A percentile compares a stretch with the other conserved stretches of the same genome.
Evolutionary conservation across 2,329 filamentous ascomycete species (phyloP).

Genomic region (Bertia moriformis): DNA sequence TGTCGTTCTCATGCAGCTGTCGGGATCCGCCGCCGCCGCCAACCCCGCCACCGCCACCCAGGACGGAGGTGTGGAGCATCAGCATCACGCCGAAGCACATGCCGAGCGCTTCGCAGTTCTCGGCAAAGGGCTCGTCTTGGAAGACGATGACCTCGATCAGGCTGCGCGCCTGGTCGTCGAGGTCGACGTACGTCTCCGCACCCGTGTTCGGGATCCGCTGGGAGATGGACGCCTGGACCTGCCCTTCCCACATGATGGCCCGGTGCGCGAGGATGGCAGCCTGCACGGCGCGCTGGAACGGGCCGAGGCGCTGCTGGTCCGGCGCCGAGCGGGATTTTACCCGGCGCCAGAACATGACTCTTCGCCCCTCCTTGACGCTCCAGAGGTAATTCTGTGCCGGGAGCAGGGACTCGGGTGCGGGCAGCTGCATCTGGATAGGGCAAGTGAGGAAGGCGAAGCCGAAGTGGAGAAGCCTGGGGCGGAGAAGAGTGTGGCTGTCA

Average conservation of each 20-base stretch:
- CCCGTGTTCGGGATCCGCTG: not conserved
- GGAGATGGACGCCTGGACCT: not conserved
- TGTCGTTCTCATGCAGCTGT: slow-evolving; percentile 3
- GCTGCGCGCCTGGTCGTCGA: slow-evolving; percentile 14
- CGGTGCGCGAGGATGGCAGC: slow-evolving; percentile 18
- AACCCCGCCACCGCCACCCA: not conserved
- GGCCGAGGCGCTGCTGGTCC: slow-evolving; percentile 8
- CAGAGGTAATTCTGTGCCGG: slow-evolving; percentile 18
- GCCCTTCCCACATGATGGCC: slow-evolving; percentile 11
- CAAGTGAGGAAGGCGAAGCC: slow-evolving; percentile 15
- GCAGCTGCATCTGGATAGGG: slow-evolving; percentile 17
- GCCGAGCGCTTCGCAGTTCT: slow-evolving; percentile 18
- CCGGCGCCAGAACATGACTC: slow-evolving; percentile 12
- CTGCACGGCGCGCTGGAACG: slow-evolving; percentile 18
- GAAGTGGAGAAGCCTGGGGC: slow-evolving; percentile 14
- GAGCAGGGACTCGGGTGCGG: slow-evolving; percentile 16
- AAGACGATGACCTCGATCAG: slow-evolving; percentile 17
- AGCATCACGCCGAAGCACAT: slow-evolving; percentile 16
- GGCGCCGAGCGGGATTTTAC: slow-evolving; percentile 12
- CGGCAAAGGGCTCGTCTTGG: slow-evolving; percentile 16
- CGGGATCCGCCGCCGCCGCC: no score
- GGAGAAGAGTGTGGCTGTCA: slow-evolving; percentile 4
- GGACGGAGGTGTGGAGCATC: not conserved
- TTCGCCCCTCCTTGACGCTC: slow-evolving; percentile 10
- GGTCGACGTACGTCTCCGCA: slow-evolving; percentile 13